A percentile compares a stretch with the other conserved stretches of the same genome.
phyloP scores from a whole-genome alignment of 768 basidiomycete species.

The Lactarius tabidus region DNA sequence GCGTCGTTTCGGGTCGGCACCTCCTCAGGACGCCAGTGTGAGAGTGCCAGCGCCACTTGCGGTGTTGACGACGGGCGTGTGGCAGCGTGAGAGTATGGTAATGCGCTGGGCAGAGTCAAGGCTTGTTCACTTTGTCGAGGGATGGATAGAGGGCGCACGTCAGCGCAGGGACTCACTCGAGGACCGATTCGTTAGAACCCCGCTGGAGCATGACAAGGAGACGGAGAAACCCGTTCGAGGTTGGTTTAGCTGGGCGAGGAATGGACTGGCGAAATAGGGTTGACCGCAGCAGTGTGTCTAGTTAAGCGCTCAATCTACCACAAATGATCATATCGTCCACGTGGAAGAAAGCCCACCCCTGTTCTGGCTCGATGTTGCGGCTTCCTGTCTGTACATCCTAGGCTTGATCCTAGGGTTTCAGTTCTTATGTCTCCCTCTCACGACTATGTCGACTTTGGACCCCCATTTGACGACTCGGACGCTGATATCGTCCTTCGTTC shows the following conservation, averaged over 20 bases:
- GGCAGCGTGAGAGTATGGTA: conserved; percentile 57
- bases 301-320: not conserved
- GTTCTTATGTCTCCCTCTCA: conserved; percentile 1
- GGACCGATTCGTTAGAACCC: conserved; percentile 25
- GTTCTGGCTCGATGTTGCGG: not conserved
- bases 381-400: not conserved
- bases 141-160: conserved; percentile 33
- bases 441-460: conserved; percentile 29
- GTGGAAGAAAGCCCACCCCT: not conserved
- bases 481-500: conserved; percentile 31
- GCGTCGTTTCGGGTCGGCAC: not conserved
- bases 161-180: conserved; percentile 12
- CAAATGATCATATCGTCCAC: not conserved
- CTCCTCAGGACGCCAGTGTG: not conserved
- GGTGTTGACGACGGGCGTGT: conserved; percentile 68
- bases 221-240: not conserved
- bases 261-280: not conserved
- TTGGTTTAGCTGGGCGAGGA: conserved; percentile 16
- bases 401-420: not conserved
- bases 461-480: conserved; percentile 46
- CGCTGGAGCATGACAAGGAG: conserved; percentile 1
- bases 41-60: conserved; percentile 45
- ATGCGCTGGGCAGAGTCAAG: conserved; percentile 59
- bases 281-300: not conserved
- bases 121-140: conserved; percentile 45